phyloP scores from a whole-genome alignment of 2,329 filamentous ascomycete species.

The Mycosphaerella arachidis region DNA sequence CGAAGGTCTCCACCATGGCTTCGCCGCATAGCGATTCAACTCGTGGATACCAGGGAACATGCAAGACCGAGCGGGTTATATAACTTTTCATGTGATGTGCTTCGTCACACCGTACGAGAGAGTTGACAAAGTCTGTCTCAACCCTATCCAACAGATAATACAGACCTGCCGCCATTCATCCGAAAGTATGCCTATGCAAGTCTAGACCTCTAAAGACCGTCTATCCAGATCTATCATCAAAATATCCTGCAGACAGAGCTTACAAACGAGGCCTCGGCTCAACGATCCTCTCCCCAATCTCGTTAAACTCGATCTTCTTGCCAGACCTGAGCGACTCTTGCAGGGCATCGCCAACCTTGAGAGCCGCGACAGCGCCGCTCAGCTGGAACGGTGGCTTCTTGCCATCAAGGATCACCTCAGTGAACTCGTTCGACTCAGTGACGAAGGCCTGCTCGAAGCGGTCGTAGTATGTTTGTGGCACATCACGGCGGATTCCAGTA shows the following conservation, averaged over 20 bases:
- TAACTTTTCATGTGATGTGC: neutral
- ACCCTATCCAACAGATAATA: neutral
- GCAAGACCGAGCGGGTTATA: neutral
- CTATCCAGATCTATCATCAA: neutral
- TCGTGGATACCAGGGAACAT: neutral
- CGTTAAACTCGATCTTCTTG: constrained; percentile 53
- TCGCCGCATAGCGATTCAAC: neutral
- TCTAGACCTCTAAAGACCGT: neutral
- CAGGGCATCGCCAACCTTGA: constrained; percentile 55
- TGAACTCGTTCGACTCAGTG: constrained; percentile 61
- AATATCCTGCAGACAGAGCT: neutral
- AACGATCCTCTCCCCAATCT: constrained; percentile 35
- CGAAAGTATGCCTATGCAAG: neutral
- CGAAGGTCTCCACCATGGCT: neutral
- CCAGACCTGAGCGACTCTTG: constrained; percentile 42
- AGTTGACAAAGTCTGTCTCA: neutral
- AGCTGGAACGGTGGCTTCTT: constrained; percentile 54
- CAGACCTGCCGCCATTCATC: neutral
- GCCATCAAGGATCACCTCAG: constrained; percentile 54
- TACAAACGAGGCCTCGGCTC: constrained; percentile 18
- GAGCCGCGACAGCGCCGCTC: constrained; percentile 53
- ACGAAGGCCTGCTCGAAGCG: constrained; percentile 61
- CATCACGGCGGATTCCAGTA: constrained; percentile 53
- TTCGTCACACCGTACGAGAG: neutral
- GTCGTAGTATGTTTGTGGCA: constrained; percentile 60